Conservation (phyloP, 441 rosid genomes). For the Lepidium campestre region DNA sequence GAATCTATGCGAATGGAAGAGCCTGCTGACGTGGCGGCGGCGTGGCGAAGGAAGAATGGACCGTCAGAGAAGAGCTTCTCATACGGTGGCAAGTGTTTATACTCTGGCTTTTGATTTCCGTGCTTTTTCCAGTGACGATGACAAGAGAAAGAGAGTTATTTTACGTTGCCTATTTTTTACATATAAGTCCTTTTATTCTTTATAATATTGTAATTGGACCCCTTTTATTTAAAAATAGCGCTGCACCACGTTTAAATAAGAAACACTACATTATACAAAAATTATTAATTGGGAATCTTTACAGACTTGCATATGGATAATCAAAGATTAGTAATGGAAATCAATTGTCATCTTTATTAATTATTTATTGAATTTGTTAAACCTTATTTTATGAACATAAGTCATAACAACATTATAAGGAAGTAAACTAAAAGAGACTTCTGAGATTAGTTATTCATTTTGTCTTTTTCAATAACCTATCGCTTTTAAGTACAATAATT, state of each 20-base stretch:
- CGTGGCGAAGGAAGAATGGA: slow-evolving; percentile 19
- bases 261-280: too few species aligned
- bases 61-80: slow-evolving; percentile 3
- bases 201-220: neutral
- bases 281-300: neutral
- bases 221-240: neutral
- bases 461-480: neutral
- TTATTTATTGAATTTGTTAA: neutral
- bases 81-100: slow-evolving; percentile 15
- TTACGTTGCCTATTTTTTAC: neutral
- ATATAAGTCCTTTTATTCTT: slow-evolving; percentile 1
- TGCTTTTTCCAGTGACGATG: neutral
- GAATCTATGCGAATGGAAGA: slow-evolving; percentile 1
- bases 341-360: neutral
- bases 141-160: neutral
- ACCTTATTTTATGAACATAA: neutral
- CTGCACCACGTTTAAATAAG: neutral
- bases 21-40: slow-evolving; percentile 9
- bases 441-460: neutral
- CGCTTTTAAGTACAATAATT: neutral
- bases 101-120: neutral
- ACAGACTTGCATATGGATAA: neutral
- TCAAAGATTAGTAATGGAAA: neutral
- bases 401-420: neutral
- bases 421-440: neutral